phyloP scores from a whole-genome alignment of 106 monocot species.

The Acorus calamus region DNA sequence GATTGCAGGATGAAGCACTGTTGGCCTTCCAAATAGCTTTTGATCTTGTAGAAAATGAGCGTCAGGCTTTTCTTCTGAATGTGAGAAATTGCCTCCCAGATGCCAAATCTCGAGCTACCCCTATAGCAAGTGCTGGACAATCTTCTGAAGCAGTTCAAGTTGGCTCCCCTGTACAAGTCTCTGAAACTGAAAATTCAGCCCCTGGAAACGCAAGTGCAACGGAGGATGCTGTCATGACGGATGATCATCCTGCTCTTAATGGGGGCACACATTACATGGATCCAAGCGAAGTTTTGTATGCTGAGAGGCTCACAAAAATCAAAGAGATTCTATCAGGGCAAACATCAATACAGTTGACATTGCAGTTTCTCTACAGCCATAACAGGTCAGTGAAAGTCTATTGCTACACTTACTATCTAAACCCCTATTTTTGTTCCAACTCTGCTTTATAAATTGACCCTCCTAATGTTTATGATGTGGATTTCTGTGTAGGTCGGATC shows the following conservation, averaged over 20 bases:
- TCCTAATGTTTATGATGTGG: background rate
- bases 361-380: constrained; percentile 93
- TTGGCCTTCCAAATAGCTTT: constrained; percentile 94
- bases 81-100: constrained; percentile 45
- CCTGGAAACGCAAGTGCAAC: constrained; percentile 4
- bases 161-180: constrained; percentile 10
- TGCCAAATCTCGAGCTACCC: constrained; percentile 15
- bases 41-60: constrained; percentile 95
- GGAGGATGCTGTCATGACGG: constrained; percentile 40
- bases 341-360: constrained; percentile 78
- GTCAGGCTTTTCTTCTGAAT: constrained; percentile 82
- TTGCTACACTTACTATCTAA: too few species aligned
- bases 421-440: too few species aligned
- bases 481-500: constrained; percentile 60
- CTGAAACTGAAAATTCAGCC: constrained; percentile 18
- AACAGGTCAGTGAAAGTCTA: constrained; percentile 44
- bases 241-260: constrained; percentile 22
- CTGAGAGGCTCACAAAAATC: constrained; percentile 56
- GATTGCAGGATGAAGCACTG: constrained; percentile 81
- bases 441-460: background rate
- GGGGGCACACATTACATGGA: constrained; percentile 22
- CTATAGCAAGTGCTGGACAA: constrained; percentile 3
- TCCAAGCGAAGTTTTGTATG: constrained; percentile 47
- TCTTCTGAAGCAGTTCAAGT: constrained; percentile 13
- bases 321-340: constrained; percentile 90